These are phyloP conservation scores for Xylariaceae sp. DNA, from an alignment of 2,329 filamentous ascomycete species.

Conservation along the genomic window DNA sequence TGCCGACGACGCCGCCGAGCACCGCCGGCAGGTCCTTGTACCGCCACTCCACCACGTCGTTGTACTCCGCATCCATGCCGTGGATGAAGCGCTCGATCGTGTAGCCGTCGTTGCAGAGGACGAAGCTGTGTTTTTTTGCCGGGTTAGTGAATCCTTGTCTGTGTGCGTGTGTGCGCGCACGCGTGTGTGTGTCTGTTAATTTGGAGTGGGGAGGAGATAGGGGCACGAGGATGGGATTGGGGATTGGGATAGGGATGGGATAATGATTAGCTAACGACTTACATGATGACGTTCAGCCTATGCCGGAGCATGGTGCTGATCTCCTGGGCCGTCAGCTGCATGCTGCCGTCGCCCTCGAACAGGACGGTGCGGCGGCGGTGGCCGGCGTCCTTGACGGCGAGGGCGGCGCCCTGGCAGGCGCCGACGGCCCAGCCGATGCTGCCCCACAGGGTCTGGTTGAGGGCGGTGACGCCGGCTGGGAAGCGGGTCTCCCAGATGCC, in stretches of 20 bases:
- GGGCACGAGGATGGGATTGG: no score
- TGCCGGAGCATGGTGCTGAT: slow-evolving; percentile 81
- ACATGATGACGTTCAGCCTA: slow-evolving; percentile 75
- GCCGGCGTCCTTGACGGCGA: slow-evolving; percentile 70
- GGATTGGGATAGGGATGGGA: neutral
- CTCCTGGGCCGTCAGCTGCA: slow-evolving; percentile 85
- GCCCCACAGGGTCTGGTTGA: slow-evolving; percentile 79
- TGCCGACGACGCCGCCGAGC: slow-evolving; percentile 66
- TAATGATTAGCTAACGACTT: slow-evolving; percentile 39
- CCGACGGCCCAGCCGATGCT: slow-evolving; percentile 65
- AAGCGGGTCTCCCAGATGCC: slow-evolving; percentile 86
- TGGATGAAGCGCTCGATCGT: slow-evolving; percentile 90
- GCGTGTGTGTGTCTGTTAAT: no score
- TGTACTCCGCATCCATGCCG: slow-evolving; percentile 77
- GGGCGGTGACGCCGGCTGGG: slow-evolving; percentile 73
- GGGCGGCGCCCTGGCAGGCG: slow-evolving; percentile 65
- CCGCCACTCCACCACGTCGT: slow-evolving; percentile 78
- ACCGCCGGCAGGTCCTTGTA: slow-evolving; percentile 68
- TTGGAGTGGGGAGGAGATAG: no score
- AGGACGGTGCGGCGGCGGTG: slow-evolving; percentile 68
- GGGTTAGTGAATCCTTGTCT: slow-evolving; percentile 32
- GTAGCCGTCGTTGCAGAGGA: slow-evolving; percentile 87
- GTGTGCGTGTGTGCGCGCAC: no score
- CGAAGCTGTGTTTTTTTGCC: slow-evolving; percentile 61
- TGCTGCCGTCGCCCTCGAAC: slow-evolving; percentile 86